Evolutionary conservation across 768 basidiomycete species (phyloP), one percentile per base, ranked within the genome.

Genomic region (Grammothele lineata): DNA sequence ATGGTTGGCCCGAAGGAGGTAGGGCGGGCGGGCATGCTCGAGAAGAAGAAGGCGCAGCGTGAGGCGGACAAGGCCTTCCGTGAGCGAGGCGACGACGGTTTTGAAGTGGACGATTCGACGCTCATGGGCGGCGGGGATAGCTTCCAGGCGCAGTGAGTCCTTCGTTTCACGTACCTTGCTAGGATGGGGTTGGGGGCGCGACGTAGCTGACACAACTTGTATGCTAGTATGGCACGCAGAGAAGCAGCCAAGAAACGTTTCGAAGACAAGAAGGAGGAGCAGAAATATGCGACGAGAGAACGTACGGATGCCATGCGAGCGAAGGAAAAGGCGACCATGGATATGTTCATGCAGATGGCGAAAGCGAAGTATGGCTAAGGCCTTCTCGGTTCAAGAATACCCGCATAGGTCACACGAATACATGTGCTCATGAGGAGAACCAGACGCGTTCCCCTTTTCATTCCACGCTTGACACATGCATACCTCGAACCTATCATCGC

Each of bases 331-430:
- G 87, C 83, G 15, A 96, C 92, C 0, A 97, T 97, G 91, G 91
- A 91, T 47, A 94, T 93, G 92, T 92, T 96, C 66, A 88, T 88
- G 66, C 81, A 85, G 55, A 69, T 95, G 62, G 93, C 92, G n/a
- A 92, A 87, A 63, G 76, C 87, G 59, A 72, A 87, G 46, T 95
- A 89, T 56, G 92, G 91, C 24, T 91, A 64, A 76, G 8, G 27
- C n/a, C n/a, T n/a, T n/a, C n/a, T n/a, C n/a, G n/a, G n/a, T n/a
- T n/a, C n/a, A n/a, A n/a, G n/a, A n/a, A n/a, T n/a, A n/a, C n/a
- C n/a, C n/a, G 15, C 33, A 34, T 34, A 14, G 5, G 33, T 15
- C 33, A 14, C 14, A 7, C 18, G 33, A 14, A 5, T 34, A 14
- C 33, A 34, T 34, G 14, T 15, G 5, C 7, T 18, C 15, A 34